Conservation (phyloP, 2,329 filamentous ascomycete genomes). For the Phaeosphaeriaceae sp. region DNA sequence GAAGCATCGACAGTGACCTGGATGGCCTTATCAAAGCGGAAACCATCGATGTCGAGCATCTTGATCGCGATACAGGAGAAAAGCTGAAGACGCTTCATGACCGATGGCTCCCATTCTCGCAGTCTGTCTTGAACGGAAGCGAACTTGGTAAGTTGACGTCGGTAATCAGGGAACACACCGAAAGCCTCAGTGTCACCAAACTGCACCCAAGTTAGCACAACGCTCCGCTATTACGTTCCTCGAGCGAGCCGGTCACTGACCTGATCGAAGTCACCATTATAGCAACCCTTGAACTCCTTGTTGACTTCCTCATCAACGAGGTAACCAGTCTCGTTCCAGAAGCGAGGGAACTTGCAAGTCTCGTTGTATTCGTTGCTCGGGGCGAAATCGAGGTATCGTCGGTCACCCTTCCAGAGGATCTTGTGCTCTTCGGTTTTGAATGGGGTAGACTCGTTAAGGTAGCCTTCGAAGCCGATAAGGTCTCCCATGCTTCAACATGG, state of each 20-base stretch:
- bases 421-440: neutral
- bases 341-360: neutral
- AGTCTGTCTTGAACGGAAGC: neutral
- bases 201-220: neutral
- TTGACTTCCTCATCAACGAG: neutral
- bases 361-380: neutral
- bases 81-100: neutral
- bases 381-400: neutral
- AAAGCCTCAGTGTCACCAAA: neutral
- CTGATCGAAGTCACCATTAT: neutral
- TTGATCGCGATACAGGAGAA: neutral
- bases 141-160: neutral
- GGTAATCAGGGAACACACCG: neutral
- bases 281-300: neutral
- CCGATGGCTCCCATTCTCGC: neutral
- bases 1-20: neutral
- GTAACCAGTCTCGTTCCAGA: neutral
- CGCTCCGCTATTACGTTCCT: neutral
- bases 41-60: neutral
- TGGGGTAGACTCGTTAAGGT: neutral
- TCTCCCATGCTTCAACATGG: neutral
- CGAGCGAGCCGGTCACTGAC: neutral
- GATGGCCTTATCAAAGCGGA: neutral
- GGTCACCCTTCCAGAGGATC: neutral
- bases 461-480: neutral